Percentiles rank a stretch among this genome's conserved stretches.
phyloP scores from a whole-genome alignment of 2,329 filamentous ascomycete species.

The Plenodomus tracheiphilus region DNA sequence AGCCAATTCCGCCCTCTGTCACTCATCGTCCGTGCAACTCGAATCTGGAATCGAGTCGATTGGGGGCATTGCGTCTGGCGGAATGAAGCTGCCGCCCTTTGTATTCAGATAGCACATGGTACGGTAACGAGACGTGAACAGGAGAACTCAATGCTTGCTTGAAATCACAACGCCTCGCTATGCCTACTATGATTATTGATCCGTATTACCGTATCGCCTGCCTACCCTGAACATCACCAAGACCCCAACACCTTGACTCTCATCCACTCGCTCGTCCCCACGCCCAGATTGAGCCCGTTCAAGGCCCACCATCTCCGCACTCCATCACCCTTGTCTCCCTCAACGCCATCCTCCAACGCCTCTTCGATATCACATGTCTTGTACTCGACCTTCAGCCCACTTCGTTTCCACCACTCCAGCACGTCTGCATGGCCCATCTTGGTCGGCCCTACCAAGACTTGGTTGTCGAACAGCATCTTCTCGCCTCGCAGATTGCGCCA shows the following conservation, averaged over 20 bases:
- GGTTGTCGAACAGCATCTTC: conserved; percentile 79
- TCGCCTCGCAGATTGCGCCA: conserved; percentile 78
- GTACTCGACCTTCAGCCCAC: conserved; percentile 80
- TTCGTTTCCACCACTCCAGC: conserved; percentile 88
- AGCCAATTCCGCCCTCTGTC: conserved; percentile 6
- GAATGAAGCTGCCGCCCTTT: too few relatives aligned
- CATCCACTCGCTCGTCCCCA: conserved; percentile 89
- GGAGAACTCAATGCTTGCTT: too few relatives aligned
- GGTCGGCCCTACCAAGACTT: conserved; percentile 83
- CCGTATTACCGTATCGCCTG: background rate
- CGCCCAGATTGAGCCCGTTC: conserved; percentile 78
- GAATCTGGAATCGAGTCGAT: too few relatives aligned
- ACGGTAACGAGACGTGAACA: background rate
- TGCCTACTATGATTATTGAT: background rate
- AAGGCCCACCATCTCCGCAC: conserved; percentile 86
- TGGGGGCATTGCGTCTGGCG: too few relatives aligned
- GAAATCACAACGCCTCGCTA: background rate
- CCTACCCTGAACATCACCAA: background rate
- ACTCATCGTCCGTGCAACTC: too few relatives aligned
- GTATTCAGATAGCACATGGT: background rate
- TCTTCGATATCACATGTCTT: conserved; percentile 96
- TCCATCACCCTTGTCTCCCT: conserved; percentile 66
- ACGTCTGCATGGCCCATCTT: conserved; percentile 83
- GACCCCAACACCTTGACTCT: conserved; percentile 68
- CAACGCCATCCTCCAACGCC: conserved; percentile 83